Evolutionary conservation across 164 flowering plant species (phyloP), one percentile per base, ranked within the genome.

Genomic region (Chimonanthus salicifolius): DNA sequence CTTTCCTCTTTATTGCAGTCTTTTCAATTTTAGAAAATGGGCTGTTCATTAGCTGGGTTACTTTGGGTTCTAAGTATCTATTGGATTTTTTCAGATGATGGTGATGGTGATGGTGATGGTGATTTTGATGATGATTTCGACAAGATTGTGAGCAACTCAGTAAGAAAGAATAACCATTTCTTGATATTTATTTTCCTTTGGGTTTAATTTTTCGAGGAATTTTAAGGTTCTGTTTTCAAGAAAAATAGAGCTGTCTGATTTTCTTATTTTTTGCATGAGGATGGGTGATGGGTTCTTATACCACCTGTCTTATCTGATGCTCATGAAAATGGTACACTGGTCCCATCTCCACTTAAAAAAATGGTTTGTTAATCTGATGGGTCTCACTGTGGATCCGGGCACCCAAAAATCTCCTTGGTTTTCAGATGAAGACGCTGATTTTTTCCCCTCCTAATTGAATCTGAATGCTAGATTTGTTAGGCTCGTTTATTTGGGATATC

Each of bases 121-220:
- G 88, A 76, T 77, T 88, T 87, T 80, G 97, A 87, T 72, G 98
- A 94, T 82, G 97, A 94, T 79, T 92, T 94, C 74, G 97, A 92
- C 86, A 89, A 94, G 83, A 79, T 88, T 77, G 88, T 73, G 48
- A 87, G 79, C 77, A 88, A 81, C 80, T 87, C 87, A 80, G 98
- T 94, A 88, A 85, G 94, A 45, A 62, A 20, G 44, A 49, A 50
- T 63, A 6, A 7, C 69, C 64, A 54, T 58, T 47, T 20, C 68
- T 69, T 33, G 33, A 13, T 33, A 8, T 47, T 47, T 16, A 16
- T n/a, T 15, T 33, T 47, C 54, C 18, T 15, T 21, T 47, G 6
- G 21, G 10, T 63, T 63, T 63, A 54, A 54, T n/a, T 3, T 54
- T 4, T 54, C 16, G 60, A 54, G 60, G 60, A 54, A 11, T 33